A percentile compares a stretch with the other conserved stretches of the same genome.
Evolutionary conservation across 1,284 basidiomycete genomes (phyloP).

Genomic region (Nidula niveotomentosa): DNA sequence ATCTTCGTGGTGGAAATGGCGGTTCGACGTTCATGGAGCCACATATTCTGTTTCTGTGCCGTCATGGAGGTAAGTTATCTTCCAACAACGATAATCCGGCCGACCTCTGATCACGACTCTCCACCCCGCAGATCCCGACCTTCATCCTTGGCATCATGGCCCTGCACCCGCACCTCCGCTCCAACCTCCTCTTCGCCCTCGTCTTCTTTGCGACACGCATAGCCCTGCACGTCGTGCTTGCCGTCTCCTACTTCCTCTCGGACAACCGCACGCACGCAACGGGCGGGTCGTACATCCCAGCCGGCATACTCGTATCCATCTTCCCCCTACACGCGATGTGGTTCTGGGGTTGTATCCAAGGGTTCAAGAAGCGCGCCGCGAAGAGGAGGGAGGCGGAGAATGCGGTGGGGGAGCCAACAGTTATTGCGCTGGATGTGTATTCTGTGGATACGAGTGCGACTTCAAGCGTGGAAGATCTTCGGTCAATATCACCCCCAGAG

Average conservation of each 20-base stretch:
- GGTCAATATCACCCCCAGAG: too few relatives aligned
- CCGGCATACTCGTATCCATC: constrained; percentile 37
- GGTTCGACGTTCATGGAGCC: constrained; percentile 34
- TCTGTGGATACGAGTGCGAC: neutral
- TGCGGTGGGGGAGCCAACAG: neutral
- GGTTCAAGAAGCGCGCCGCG: constrained; percentile 40
- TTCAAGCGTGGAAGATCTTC: too few relatives aligned
- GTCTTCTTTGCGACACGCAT: constrained; percentile 59
- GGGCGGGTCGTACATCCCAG: constrained; percentile 36
- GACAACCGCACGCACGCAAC: constrained; percentile 26
- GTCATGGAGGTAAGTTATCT: constrained; percentile 52
- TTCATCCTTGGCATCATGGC: constrained; percentile 51
- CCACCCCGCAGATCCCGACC: constrained; percentile 47
- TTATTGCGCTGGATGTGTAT: neutral
- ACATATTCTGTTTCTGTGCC: constrained; percentile 46
- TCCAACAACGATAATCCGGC: too few relatives aligned
- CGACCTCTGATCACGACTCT: constrained; percentile 6
- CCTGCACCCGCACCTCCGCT: constrained; percentile 44
- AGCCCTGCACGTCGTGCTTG: constrained; percentile 41
- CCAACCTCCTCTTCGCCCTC: constrained; percentile 49
- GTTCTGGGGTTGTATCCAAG: constrained; percentile 53
- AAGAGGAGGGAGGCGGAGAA: neutral
- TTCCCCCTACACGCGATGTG: constrained; percentile 52
- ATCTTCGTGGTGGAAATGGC: constrained; percentile 46
- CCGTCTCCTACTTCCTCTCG: constrained; percentile 31